Percentiles rank a stretch among this genome's conserved stretches.
Evolutionary conservation across 228 moss, liverwort and hornwort species (phyloP).

Genomic region (Sphagnum magellanicum): DNA sequence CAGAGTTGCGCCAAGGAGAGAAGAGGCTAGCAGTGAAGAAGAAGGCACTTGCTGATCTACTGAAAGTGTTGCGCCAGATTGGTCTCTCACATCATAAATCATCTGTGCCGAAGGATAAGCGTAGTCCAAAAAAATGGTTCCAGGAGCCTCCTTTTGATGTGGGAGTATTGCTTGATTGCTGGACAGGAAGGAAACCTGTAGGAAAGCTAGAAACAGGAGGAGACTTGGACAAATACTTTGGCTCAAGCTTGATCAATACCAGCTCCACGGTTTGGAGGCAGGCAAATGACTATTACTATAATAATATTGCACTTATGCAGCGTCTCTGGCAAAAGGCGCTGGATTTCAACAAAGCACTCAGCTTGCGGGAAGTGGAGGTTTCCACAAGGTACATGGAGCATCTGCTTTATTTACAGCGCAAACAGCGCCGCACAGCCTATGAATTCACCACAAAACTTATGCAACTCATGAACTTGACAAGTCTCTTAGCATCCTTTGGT

Average conservation of each 20-base stretch:
- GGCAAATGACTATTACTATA: conserved; percentile 73
- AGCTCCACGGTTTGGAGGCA: conserved; percentile 59
- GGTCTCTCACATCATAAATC: conserved; percentile 82
- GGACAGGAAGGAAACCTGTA: conserved; percentile 9
- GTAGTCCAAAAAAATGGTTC: conserved; percentile 61
- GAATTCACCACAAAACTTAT: conserved; percentile 52
- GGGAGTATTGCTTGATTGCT: conserved; percentile 30
- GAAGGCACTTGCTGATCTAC: conserved; percentile 80
- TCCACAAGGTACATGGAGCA: conserved; percentile 69
- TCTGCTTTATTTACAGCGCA: conserved; percentile 74
- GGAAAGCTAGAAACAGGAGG: conserved; percentile 13
- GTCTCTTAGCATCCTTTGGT: conserved; percentile 25
- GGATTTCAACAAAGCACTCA: conserved; percentile 77
- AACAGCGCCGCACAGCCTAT: conserved; percentile 59
- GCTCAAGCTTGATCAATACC: conserved; percentile 26
- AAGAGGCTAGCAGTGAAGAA: conserved; percentile 78
- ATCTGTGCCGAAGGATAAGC: conserved; percentile 74
- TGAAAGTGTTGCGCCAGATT: conserved; percentile 55
- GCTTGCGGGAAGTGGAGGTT: conserved; percentile 73
- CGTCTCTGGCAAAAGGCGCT: conserved; percentile 62
- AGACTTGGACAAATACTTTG: conserved; percentile 15
- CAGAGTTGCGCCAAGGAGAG: conserved; percentile 70
- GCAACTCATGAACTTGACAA: conserved; percentile 40
- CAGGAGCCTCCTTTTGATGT: conserved; percentile 63
- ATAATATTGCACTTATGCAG: conserved; percentile 82